Base-by-base conservation (phyloP, 768 basidiomycete species). In the Boletellus ananiceps region DNA sequence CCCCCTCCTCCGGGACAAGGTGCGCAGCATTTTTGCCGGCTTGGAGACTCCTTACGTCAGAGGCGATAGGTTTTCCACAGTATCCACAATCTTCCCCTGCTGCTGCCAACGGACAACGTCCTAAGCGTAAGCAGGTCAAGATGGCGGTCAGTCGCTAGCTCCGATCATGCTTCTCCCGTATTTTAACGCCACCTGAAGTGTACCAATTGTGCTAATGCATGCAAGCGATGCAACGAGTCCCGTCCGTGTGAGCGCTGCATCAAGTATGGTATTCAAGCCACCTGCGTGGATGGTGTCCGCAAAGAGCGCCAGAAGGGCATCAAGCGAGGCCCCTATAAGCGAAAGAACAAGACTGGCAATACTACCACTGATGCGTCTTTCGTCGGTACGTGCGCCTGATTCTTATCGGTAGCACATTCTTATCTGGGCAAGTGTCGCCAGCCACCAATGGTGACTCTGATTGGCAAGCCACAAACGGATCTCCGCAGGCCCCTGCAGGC, bases 221-320 rank as follows among this genome's bases (percentile, higher is more conserved):
- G 78, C 61, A 80, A 80, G 61, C 74, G 79, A 18, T 80, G 78
- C 43, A 78, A 80, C 55, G 79, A 81, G 32, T 66, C 68, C 5
- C 78, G 83, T 38, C 83, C 83, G 2, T 85, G 83, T 63, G 76
- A 78, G 46, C 75, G 83, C 25, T 85, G 83, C 55, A 60, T 76
- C 51, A 84, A 83, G 63, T 84, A 83, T 57, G 81, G 80, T 3
- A 71, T 83, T 31, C 73, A 74, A 12, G 71, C 76, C 23, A 65
- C 72, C n/a, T 85, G 83, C 55, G 55, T 74, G 2, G 82, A 85
- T 55, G 81, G 82, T 2, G 69, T 75, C 15, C 70, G 83, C 52
- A 85, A 85, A 61, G 83, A 84, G 62, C 74, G 83, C 49, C 81
- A 83, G 58, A 79, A 78, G 42, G 78, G 78, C 23, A 70, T 80